Base-by-base conservation (phyloP, 140 eudicot genomes). In the Ambrosia hybrid region DNA sequence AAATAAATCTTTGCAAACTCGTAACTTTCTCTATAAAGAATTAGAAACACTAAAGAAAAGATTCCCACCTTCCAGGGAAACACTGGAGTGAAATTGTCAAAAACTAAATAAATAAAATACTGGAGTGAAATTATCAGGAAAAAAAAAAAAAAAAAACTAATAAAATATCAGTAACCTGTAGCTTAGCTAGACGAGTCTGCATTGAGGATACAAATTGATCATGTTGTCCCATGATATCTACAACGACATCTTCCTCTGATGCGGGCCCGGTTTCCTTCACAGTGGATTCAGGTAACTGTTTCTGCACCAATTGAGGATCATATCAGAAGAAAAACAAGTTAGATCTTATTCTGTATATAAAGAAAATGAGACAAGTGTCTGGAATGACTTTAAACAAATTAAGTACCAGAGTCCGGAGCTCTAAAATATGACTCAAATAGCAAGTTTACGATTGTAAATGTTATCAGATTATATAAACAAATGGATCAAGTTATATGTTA, bases 151-250 rank as follows among this genome's bases (percentile, higher is more conserved):
- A 21, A 15, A 39, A 1, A 43, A 65, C 11, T 41, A 76, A 45
- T 0, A 17, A 45, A 65, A 21, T 21, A 70, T 4, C 3, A 65
- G 26, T 48, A 79, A 90, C 98, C 98, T 87, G 93, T 57, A 93
- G 76, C 80, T 93, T 93, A 65, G 86, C 86, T 51, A 90, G 75
- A 61, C 97, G 98, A 76, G 97, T 82, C 70, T 83, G 95, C 96
- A 90, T 84, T 63, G 89, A 85, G 62, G 89, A 80, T 66, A 90
- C 81, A 73, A 93, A 90, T 70, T 87, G 83, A 78, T 82, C 88
- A 81, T 93, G 98, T 45, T 64, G 81, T 51, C 82, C 88, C 89
- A 93, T 81, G 79, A 93, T 76, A 71, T 90, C 91, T 36, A 83
- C 85, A 72, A 87, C 62, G 36, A 49, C 73, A 79, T 87, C 91